Conservation (phyloP, 768 basidiomycete species). For the Mycena indigotica region DNA sequence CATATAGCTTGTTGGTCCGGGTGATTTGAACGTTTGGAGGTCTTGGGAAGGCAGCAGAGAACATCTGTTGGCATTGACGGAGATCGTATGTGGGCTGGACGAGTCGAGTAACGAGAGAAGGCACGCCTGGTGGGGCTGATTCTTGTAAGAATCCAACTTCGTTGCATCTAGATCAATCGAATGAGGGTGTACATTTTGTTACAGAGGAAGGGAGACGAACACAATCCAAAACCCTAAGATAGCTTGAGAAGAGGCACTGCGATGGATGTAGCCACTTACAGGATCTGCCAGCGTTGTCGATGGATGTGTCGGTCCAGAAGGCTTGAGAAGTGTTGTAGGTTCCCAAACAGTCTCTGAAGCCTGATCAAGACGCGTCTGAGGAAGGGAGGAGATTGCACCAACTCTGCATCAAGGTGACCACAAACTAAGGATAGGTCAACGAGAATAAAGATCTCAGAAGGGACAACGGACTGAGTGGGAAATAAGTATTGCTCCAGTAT, state of each 20-base stretch:
- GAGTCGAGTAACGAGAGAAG: conserved; percentile 56
- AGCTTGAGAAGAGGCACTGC: background rate
- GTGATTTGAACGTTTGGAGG: conserved; percentile 46
- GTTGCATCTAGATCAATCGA: conserved; percentile 52
- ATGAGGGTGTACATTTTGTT: background rate
- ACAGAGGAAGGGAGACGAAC: conserved; percentile 33
- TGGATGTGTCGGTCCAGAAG: conserved; percentile 55
- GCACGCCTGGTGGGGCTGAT: conserved; percentile 39
- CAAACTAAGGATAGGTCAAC: too few species aligned
- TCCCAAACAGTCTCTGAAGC: conserved; percentile 42
- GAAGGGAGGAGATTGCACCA: background rate
- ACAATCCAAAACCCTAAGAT: conserved; percentile 62
- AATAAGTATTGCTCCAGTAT: conserved; percentile 57
- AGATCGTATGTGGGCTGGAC: conserved; percentile 58
- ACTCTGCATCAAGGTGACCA: too few species aligned
- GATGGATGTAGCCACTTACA: conserved; percentile 27
- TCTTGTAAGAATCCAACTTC: conserved; percentile 67
- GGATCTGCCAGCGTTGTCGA: conserved; percentile 60
- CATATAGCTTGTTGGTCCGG: conserved; percentile 51
- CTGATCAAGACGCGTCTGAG: background rate
- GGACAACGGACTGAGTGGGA: conserved; percentile 48
- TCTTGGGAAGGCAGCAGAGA: conserved; percentile 57
- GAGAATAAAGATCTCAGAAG: too few species aligned
- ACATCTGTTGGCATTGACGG: conserved; percentile 72
- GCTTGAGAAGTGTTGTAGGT: conserved; percentile 41